Evolutionary conservation across 2,329 filamentous ascomycete genomes (phyloP), one percentile per base, ranked within the genome.

Genomic region (Aspergillus phoenicis): DNA sequence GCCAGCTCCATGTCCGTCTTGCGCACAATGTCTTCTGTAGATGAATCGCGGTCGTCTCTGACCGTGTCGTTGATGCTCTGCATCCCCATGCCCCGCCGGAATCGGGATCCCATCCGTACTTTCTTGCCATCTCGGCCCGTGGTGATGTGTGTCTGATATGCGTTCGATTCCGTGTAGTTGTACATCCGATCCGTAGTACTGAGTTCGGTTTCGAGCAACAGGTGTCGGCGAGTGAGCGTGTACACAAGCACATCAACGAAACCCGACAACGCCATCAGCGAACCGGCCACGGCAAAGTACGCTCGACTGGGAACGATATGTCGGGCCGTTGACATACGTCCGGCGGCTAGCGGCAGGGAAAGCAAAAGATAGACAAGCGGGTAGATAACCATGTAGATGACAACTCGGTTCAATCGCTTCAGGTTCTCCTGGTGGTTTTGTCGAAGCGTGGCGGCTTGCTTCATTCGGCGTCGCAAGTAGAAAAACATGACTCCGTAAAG

Each of bases 301-400:
- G 77, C 74, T n/a, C 70, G 71, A 45, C 75, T 74, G 3, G 75
- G 72, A 2, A 65, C 55, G n/a, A 69, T 45, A 17, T 74, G 70
- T 4, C 71, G 68, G 20, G 74, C 75, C 2, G 71, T 73, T 5
- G 72, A 70, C 77, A 80, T 80, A 26, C 78, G 75, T 8, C 75
- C 78, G 5, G 75, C 77, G 1, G 86, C 86, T 10, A 85, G 80
- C 0, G 89, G 89, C 36, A 92, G 80, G 61, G 88, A 90, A 53
- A 85, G 63, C 10, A 87, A 72, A 2, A 84, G 82, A 70, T 90
- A 91, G 8, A 75, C 77, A 10, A 83, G 58, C 2, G 78, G 78
- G 59, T 80, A 80, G 43, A 80, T 74, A 60, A 80, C 75, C 78
- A 80, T 80, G 71, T 79, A 80, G 5, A 77, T 64, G 49, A 78